Evolutionary conservation across 2,329 filamentous ascomycete genomes (phyloP), one percentile per base, ranked within the genome.

Genomic region (Pezicula radicicola): DNA sequence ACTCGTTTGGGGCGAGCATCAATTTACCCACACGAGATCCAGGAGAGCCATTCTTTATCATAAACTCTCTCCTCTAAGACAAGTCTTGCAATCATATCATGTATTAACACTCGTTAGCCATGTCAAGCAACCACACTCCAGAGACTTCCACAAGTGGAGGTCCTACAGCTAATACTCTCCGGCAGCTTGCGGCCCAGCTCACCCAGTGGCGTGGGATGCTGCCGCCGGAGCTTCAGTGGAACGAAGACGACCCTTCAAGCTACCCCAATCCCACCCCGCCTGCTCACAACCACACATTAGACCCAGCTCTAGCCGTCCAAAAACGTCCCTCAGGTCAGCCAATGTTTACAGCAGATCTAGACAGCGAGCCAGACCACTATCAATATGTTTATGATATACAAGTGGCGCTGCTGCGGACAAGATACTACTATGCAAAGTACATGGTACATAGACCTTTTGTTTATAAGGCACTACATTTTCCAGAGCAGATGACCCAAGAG

Each of bases 351-450:
- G 63, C 72, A 9, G 72, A 79, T 56, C 67, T 80, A 49, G 71
- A 75, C 50, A 60, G 59, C 1, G 66, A 73, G 3, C 74, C 75
- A 1, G 65, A 67, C 9, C 70, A 68, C 19, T 81, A 81, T 60
- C 72, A 72, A 13, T 81, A 76, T 60, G 75, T 74, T 15, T 72
- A 79, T 52, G 80, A 83, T 59, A 70, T 84, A 33, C 78, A 83
- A 52, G 74, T 78, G 7, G 81, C 81, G 2, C 66, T 81, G 10
- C 70, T 85, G 8, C 75, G 81, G 43, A 81, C 79, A 5, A 72
- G 78, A 45, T 84, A 81, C 63, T 83, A 81, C 63, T 81, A 82
- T 58, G 75, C 76, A 19, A 80, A 80, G 51, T 80, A 79, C 60
- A 72, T 83, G 52, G 73, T 83, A 52, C 75, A 83, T 62, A 73